Conservation (phyloP, 1,284 basidiomycete genomes). For the Moniliella sp. region DNA sequence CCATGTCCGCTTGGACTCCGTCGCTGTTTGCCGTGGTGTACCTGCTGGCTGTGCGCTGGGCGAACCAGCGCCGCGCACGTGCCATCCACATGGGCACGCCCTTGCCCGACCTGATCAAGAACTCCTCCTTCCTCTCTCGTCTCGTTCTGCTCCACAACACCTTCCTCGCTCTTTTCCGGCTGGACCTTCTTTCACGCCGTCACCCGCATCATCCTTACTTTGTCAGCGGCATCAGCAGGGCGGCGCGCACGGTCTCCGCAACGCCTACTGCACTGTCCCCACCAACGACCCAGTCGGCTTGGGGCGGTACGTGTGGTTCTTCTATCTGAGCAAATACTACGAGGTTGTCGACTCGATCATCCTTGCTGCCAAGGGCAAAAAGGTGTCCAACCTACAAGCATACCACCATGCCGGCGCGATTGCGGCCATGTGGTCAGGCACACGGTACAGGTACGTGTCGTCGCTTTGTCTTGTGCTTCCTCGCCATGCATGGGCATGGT, state of each 20-base stretch:
- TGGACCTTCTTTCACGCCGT: conserved; percentile 8
- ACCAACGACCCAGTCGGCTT: conserved; percentile 22
- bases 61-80: conserved; percentile 7
- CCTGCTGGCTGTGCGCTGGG: conserved; percentile 12
- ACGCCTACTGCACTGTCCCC: conserved; percentile 23
- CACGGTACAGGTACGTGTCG: conserved; percentile 24
- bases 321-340: conserved; percentile 34
- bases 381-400: conserved; percentile 20
- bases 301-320: conserved; percentile 22
- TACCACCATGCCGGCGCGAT: conserved; percentile 27
- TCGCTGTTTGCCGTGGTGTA: conserved; percentile 7
- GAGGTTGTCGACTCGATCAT: conserved; percentile 32
- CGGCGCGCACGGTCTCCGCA: not conserved
- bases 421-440: conserved; percentile 29
- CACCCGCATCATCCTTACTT: not conserved
- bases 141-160: conserved; percentile 16
- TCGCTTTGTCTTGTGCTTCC: no score
- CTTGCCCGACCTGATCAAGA: conserved; percentile 12
- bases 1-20: not conserved
- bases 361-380: conserved; percentile 33
- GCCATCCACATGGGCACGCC: no score
- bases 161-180: conserved; percentile 11
- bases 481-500: no score
- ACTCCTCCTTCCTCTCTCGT: conserved; percentile 4
- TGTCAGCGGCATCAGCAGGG: not conserved